Base-by-base conservation (phyloP, 108 stramenopile species). In the Chaetoceros tenuissimus region DNA sequence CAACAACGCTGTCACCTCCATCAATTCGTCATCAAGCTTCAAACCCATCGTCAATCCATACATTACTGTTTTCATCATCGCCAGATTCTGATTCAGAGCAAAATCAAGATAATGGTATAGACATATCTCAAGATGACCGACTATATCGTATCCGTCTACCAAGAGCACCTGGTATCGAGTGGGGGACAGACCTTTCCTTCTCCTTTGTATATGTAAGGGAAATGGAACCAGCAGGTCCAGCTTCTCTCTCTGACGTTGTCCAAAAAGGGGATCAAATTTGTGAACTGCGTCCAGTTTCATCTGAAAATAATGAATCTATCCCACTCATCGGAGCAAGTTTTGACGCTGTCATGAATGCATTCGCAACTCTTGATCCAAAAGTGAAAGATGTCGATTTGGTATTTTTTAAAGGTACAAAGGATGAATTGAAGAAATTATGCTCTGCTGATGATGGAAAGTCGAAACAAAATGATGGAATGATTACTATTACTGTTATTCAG, bases 151-250 rank as follows among this genome's bases (percentile, higher is more conserved):
- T 90, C 20, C 75, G 80, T 20, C 56, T 96, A 8, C 55, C 80
- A n/a, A 81, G 92, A 18, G 80, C 78, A n/a, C 73, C 85, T 13
- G 93, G 93, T 18, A 95, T 96, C 59, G 92, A 92, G 28, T 96
- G 92, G 94, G 92, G 92, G 51, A 91, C 95, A 3, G 94, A 96
- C 50, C 64, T 96, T 1, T 83, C 81, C 56, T 96, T 96, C 63
- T 76, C 84, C 5, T 94, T 94, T 73, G 94, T 96, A 30, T 94
- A 92, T 52, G 90, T 96, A 16, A 77, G 90, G 16, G 87, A 55
- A 8, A 31, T 96, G 60, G 89, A 93, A 22, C 93, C 93, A 18
- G 43, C 75, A 5, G 89, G 92, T 5, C 61, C 80, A 34, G 95
- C 93, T 0, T 71, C 71, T 46, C 48, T 79, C 19, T 79, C 80